A percentile compares a stretch with the other conserved stretches of the same genome.
phyloP scores from a whole-genome alignment of 2,329 filamentous ascomycete genomes.

The Calonectria leucothoes region DNA sequence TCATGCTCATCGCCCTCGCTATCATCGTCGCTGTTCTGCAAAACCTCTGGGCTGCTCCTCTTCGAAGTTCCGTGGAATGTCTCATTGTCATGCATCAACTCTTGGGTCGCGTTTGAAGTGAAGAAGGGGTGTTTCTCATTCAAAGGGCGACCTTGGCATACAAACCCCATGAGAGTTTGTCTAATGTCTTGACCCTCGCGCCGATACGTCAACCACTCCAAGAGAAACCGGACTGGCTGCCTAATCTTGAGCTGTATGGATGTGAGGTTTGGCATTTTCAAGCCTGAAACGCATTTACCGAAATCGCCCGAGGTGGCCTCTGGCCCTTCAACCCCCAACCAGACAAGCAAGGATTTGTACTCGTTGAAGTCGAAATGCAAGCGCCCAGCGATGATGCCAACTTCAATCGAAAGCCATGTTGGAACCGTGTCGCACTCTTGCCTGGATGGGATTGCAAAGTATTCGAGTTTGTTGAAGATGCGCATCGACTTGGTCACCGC shows the following conservation, averaged over 20 bases:
- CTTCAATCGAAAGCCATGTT: constrained; percentile 64
- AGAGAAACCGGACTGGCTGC: constrained; percentile 55
- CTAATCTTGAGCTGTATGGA: neutral
- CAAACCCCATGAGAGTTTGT: constrained; percentile 69
- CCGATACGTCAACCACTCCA: constrained; percentile 66
- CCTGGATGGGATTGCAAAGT: constrained; percentile 62
- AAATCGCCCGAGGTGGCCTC: constrained; percentile 26
- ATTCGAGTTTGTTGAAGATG: constrained; percentile 65
- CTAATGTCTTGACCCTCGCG: constrained; percentile 66
- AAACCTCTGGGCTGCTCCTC: neutral
- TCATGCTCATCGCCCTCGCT: neutral
- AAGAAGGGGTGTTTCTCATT: neutral
- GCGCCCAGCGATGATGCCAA: constrained; percentile 70
- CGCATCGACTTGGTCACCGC: constrained; percentile 71
- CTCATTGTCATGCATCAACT: neutral
- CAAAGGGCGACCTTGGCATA: constrained; percentile 60
- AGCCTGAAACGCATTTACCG: neutral
- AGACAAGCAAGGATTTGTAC: constrained; percentile 44
- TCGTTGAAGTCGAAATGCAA: constrained; percentile 69
- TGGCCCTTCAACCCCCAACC: neutral
- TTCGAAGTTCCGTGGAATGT: neutral
- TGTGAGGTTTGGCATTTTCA: neutral
- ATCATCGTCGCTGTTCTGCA: neutral
- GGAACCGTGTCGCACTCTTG: constrained; percentile 56
- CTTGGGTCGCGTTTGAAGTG: constrained; percentile 22